Evolutionary conservation across 768 basidiomycete genomes (phyloP), one percentile per base, ranked within the genome.

Genomic region (Cyclocybe cylindracea): DNA sequence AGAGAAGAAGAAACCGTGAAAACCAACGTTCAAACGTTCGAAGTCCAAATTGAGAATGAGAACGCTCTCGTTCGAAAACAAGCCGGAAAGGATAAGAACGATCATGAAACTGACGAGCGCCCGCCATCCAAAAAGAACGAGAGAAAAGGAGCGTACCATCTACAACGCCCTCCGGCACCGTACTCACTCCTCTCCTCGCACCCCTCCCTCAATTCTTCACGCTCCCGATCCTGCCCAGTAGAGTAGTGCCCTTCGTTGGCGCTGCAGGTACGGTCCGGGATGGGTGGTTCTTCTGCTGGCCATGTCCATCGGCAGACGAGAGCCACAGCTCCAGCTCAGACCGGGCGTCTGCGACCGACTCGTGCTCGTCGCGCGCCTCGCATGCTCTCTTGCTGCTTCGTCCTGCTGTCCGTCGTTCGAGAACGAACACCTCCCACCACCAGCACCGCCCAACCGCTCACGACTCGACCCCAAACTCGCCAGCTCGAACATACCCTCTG

Each of bases 401-500:
- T 58, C 52, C 8, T 42, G 48, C 14, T 60, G 59, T 6, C 48
- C 60, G 11, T 55, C 46, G 14, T 53, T 53, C 13, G 58, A 54
- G 14, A 50, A 42, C 13, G 47, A 47, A 32, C 45, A 43, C 34
- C 48, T 39, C 13, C 52, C 58, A 14, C 31, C n/a, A 10, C n/a
- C n/a, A n/a, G n/a, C n/a, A n/a, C n/a, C n/a, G n/a, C n/a, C n/a
- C n/a, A n/a, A n/a, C n/a, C n/a, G n/a, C 24, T 24, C n/a, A n/a
- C n/a, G n/a, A n/a, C n/a, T n/a, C 19, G 31, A 16, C 9, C 48
- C 49, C 13, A 48, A 48, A 49, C 57, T 36, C 44, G 40, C 68
- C 18, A 81, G 66, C 56, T 85, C 85, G 51, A 83, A 80, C 0
- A 81, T 74, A 34, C 78, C 57, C 4, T 66, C 61, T 14, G n/a